Base-by-base conservation (phyloP, 352 stramenopile genomes). In the Globisporangium emineosum region DNA sequence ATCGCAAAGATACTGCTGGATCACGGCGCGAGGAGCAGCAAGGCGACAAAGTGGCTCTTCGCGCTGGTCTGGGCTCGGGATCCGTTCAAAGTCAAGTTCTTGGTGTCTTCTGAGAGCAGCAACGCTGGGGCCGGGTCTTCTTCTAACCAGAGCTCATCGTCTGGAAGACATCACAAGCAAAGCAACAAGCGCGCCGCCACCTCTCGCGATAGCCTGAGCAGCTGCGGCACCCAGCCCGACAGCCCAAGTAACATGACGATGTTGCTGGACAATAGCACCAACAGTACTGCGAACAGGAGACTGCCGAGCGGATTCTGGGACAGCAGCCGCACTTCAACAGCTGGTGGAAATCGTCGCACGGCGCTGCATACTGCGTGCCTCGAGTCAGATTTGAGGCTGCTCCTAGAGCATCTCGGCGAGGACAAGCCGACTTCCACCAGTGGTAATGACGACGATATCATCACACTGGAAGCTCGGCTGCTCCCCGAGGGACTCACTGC, bases 1-100 rank as follows among this genome's bases (percentile, higher is more conserved):
- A 33, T 86, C 7, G 75, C 68, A 0, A 72, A 69, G 43, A 59
- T 62, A 35, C 60, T 86, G 33, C 49, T 79, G 12, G 75, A 71
- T 15, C 52, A 69, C n/a, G 77, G 77, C 0, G 75, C 72, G 0
- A 59, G 50, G 3, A 72, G 57, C 29, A 65, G 50, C 37, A 54
- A 62, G 9, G 47, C 73, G 5, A 32, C 61, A 2, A 57, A 32
- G 51, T 71, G 60, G 66, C 45, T 80, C 13, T 65, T 74, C 10
- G 60, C 67, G 6, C 57, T 64, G 21, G 45, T 73, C 17, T 75
- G 59, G 45, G 65, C 43, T 1, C 60, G 60, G 0, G 57, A 73
- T 33, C 60, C 57, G 27, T 58, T 75, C 57, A 75, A 70, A 49
- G 33, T 81, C 45, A 82, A 78, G 57, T 57, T 53, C n/a, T 23